Evolutionary conservation across 306 rosid species (phyloP).

Genomic region (Carpinus viminea): DNA sequence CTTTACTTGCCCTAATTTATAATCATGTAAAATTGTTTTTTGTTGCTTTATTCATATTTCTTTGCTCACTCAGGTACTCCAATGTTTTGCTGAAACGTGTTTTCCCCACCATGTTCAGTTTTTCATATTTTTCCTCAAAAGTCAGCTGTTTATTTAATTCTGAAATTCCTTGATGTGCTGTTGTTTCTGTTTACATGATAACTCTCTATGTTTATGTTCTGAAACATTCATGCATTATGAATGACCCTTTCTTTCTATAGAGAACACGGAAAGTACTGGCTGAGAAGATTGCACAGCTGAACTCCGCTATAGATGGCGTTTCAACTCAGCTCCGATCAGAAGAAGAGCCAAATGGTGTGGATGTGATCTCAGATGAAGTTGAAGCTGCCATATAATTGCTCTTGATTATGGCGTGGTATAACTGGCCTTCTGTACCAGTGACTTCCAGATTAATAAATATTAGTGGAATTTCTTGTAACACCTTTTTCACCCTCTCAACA

Average conservation of each 20-base stretch:
- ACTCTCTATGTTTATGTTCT: constrained; percentile 8
- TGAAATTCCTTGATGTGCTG: background rate
- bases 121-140: background rate
- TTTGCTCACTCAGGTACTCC: background rate
- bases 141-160: background rate
- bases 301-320: constrained; percentile 90
- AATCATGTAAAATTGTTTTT: background rate
- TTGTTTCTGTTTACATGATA: constrained; percentile 2
- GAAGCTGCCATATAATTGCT: constrained; percentile 63
- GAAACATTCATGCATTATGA: constrained; percentile 11
- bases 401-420: constrained; percentile 8
- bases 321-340: constrained; percentile 72
- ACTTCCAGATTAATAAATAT: constrained; percentile 40
- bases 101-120: background rate
- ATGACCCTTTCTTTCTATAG: constrained; percentile 39
- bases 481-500: constrained; percentile 28
- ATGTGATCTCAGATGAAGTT: constrained; percentile 66
- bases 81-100: background rate
- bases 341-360: constrained; percentile 64
- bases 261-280: constrained; percentile 80
- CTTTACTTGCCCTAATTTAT: constrained; percentile 15
- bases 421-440: constrained; percentile 12
- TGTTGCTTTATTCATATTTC: background rate
- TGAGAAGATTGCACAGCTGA: constrained; percentile 82
- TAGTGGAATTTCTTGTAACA: constrained; percentile 36